Evolutionary conservation across 169 alveolate species (phyloP).

Genomic region (Eimeria tenella): DNA sequence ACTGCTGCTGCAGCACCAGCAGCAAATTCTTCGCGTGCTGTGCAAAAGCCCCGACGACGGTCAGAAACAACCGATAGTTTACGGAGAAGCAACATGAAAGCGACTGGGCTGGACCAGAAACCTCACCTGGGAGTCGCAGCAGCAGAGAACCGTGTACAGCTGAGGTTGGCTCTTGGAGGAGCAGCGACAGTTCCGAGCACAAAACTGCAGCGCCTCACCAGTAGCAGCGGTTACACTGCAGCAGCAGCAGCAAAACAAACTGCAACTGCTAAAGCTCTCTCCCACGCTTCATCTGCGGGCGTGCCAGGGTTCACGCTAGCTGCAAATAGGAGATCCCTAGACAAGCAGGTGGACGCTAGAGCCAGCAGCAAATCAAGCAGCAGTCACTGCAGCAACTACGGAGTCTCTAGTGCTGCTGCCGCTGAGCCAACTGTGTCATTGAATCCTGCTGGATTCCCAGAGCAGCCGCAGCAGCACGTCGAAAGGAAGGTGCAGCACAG

Average conservation of each 20-base stretch:
- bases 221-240: not conserved
- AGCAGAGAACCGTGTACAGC: not conserved
- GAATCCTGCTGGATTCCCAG: not conserved
- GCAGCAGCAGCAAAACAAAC: slow-evolving; percentile 7
- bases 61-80: not conserved
- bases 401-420: not conserved
- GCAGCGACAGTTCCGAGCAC: too few relatives aligned
- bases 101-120: not conserved
- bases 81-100: not conserved
- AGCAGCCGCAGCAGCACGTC: not conserved
- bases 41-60: not conserved
- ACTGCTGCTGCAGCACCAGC: slow-evolving; percentile 12
- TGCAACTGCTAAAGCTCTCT: too few relatives aligned
- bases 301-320: too few relatives aligned
- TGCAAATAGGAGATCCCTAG: not conserved
- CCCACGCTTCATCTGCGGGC: too few relatives aligned
- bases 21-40: not conserved
- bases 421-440: not conserved
- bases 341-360: not conserved
- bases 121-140: not conserved
- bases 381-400: not conserved
- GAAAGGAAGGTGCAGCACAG: not conserved
- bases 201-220: too few relatives aligned
- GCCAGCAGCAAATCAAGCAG: not conserved
- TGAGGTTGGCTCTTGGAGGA: too few relatives aligned